Evolutionary conservation across 176 grass and related monocot species (phyloP), one percentile per base, ranked within the genome.

Genomic region (Bolboschoenus planiculmis): DNA sequence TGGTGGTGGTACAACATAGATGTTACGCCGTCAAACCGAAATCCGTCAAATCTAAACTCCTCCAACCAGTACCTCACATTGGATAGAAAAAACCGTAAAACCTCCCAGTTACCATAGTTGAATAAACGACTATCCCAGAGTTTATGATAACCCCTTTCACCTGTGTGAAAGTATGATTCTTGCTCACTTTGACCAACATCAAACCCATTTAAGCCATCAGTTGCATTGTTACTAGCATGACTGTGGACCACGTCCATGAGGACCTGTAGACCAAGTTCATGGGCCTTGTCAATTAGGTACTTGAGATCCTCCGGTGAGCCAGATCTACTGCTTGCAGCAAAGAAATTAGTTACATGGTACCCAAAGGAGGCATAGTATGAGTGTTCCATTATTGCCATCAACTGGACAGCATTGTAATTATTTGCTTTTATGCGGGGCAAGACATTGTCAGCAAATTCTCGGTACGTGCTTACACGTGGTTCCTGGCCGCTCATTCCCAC

Each of bases 291-390:
- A 82, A 98, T 87, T 83, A 98, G 84, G 87, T 95, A 98, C 81
- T 95, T 98, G 58, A 95, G 92, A 84, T 95, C 96, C 62, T 98
- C 96, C 61, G 96, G 96, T 55, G 96, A 93, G 18, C 96, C 96
- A 70, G 90, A 98, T 91, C 96, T 92, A 78, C 88, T 93, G 82
- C 90, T 95, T 60, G 89, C 87, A 63, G 95, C 95, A 33, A 98
- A 98, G 87, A 95, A 98, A 85, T 98, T 98, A 13, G 95, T 98
- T 48, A 98, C 95, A 70, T 98, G 95, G 86, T 98, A 98, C 29
- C 95, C 95, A 80, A 95, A 98, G 78, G 92, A 98, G 84, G 90
- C 95, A 91, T 98, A 98, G 83, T 98, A 98, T 33, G 95, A 98
- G 82, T 98, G 95, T 70, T 98, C 95, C 95, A 93, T 93, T 35